Conservation (phyloP, 148 eudicot genomes). For the Silene latifolia region DNA sequence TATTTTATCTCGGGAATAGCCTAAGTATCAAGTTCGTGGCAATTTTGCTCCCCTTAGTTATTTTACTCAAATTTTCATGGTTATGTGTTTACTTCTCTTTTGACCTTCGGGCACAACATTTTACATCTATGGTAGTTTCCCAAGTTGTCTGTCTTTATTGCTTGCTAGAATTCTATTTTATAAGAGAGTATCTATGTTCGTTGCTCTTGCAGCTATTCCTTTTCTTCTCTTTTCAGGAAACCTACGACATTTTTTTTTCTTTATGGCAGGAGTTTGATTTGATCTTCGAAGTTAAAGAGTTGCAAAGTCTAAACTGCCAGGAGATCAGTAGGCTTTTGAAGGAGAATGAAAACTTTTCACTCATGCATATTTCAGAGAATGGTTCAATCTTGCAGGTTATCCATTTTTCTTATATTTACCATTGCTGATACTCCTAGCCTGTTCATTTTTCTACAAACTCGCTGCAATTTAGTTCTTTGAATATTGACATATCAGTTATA, state of each 20-base stretch:
- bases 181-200: no score
- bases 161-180: neutral
- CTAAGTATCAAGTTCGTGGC: no score
- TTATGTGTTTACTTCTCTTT: no score
- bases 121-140: no score
- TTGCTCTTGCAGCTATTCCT: no score
- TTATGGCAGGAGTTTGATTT: conserved; percentile 57
- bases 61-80: no score
- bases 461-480: conserved; percentile 12
- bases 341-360: conserved; percentile 48
- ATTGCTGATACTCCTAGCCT: neutral
- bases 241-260: neutral
- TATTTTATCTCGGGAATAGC: no score
- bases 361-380: conserved; percentile 35
- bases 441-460: neutral
- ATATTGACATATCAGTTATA: conserved; percentile 3
- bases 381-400: conserved; percentile 64
- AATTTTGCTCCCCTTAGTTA: no score
- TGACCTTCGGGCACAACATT: no score
- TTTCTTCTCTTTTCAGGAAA: neutral
- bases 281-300: conserved; percentile 59
- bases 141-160: neutral
- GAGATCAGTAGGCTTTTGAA: conserved; percentile 65
- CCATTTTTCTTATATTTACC: neutral
- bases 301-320: conserved; percentile 50